Evolutionary conservation across 352 stramenopile species (phyloP).

Genomic region (Pythium aquatile): DNA sequence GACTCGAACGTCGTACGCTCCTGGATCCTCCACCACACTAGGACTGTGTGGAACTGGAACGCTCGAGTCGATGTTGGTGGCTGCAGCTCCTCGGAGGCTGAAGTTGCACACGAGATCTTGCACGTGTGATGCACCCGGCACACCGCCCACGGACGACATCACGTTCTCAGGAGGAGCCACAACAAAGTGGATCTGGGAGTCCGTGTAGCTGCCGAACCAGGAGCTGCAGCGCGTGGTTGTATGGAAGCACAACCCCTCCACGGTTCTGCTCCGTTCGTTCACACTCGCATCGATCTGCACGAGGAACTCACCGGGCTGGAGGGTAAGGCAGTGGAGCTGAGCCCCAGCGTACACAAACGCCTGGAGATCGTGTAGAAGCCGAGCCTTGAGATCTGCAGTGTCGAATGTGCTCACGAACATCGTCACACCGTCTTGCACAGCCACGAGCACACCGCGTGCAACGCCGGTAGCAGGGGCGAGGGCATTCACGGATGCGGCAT

Average conservation of each 20-base stretch:
- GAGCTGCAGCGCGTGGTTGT: conserved; percentile 50
- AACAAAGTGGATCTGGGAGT: conserved; percentile 44
- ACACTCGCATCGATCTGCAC: conserved; percentile 54
- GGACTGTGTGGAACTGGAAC: conserved; percentile 13
- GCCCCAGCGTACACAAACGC: conserved; percentile 23
- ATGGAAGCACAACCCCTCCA: conserved; percentile 67
- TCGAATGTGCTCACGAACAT: conserved; percentile 25
- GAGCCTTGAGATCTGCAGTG: background rate
- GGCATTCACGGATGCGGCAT: background rate
- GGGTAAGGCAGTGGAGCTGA: conserved; percentile 38
- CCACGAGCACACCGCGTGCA: conserved; percentile 27
- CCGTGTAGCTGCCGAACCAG: conserved; percentile 48
- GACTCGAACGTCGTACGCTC: conserved; percentile 43
- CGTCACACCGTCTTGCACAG: conserved; percentile 14
- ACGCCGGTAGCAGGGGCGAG: background rate
- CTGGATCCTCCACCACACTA: conserved; percentile 29
- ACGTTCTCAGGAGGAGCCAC: conserved; percentile 31
- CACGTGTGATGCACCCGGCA: conserved; percentile 29
- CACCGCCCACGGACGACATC: conserved; percentile 31
- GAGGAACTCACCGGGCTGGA: conserved; percentile 35
- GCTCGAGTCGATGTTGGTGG: background rate
- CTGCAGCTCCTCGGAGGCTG: background rate
- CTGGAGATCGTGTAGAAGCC: conserved; percentile 7
- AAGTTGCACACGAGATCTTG: conserved; percentile 42
- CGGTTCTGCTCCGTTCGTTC: conserved; percentile 8